phyloP scores from a whole-genome alignment of 306 rosid species.

The Benincasa hispida region DNA sequence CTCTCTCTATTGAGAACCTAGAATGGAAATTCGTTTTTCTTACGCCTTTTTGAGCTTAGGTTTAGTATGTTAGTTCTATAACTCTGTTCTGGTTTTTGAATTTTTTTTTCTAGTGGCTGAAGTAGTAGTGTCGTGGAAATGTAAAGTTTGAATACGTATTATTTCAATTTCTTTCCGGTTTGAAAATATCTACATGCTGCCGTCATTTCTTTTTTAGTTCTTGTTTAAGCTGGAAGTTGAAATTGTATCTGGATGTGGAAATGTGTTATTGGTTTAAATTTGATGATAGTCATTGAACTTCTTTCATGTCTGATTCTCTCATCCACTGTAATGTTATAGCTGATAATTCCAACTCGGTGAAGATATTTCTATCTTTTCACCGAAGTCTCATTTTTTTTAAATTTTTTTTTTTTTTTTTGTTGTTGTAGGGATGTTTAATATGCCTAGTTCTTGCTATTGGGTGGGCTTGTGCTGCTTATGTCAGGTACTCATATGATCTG shows the following conservation, averaged over 20 bases:
- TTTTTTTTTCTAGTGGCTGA: neutral
- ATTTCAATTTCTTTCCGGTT: neutral
- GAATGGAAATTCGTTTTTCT: no score
- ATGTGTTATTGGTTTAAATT: neutral
- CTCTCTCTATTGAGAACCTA: neutral
- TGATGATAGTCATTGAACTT: neutral
- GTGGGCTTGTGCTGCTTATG: constrained; percentile 77
- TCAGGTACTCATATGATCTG: constrained; percentile 38
- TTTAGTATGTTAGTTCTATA: neutral
- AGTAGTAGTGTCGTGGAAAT: neutral
- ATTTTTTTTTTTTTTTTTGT: neutral
- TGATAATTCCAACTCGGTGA: neutral
- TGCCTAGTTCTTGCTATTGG: constrained; percentile 66
- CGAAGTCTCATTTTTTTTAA: neutral
- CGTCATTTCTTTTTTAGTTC: neutral
- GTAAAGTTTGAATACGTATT: neutral
- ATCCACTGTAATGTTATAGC: neutral
- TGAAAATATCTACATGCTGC: neutral
- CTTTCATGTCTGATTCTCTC: neutral
- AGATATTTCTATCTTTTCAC: neutral
- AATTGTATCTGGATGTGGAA: neutral
- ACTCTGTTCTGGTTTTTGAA: neutral
- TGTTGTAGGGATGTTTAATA: constrained; percentile 65
- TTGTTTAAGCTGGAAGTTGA: neutral
- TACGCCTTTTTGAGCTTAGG: no score